Percentiles rank a stretch among this genome's conserved stretches.
These are phyloP conservation scores for Cylindrotheca closterium DNA, from an alignment of 108 stramenopile genomes.

Conservation along the genomic window DNA sequence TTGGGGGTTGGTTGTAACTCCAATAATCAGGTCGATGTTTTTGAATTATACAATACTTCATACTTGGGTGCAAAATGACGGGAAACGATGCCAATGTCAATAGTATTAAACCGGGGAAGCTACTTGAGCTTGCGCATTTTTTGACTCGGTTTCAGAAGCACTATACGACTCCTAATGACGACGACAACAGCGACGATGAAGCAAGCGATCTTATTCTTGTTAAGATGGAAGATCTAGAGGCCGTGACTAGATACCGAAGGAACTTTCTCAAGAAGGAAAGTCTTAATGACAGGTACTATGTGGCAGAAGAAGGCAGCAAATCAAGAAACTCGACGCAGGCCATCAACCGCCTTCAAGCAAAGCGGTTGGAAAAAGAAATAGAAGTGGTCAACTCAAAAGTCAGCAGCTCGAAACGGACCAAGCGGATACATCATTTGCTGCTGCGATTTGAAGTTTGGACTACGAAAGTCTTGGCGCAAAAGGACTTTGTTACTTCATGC, in stretches of 20 bases:
- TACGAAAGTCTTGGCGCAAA: constrained; percentile 37
- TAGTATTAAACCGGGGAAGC: too few species aligned
- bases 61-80: too few species aligned
- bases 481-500: constrained; percentile 18
- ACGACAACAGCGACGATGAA: not conserved
- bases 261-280: constrained; percentile 2
- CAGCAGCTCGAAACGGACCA: constrained; percentile 6
- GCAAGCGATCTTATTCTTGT: not conserved
- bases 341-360: too few species aligned
- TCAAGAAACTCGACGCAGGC: not conserved
- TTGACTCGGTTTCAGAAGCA: constrained; percentile 22
- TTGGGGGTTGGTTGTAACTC: too few species aligned
- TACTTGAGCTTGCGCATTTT: constrained; percentile 17
- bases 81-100: too few species aligned
- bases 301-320: constrained; percentile 3
- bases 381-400: not conserved
- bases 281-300: not conserved
- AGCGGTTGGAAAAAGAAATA: too few species aligned
- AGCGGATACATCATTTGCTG: constrained; percentile 22
- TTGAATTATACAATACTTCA: too few species aligned
- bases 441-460: constrained; percentile 38
- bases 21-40: too few species aligned
- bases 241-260: constrained; percentile 12
- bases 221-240: constrained; percentile 14
- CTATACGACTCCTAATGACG: not conserved